phyloP scores from a whole-genome alignment of 2,329 filamentous ascomycete species.

The Paecilomyces variotii region DNA sequence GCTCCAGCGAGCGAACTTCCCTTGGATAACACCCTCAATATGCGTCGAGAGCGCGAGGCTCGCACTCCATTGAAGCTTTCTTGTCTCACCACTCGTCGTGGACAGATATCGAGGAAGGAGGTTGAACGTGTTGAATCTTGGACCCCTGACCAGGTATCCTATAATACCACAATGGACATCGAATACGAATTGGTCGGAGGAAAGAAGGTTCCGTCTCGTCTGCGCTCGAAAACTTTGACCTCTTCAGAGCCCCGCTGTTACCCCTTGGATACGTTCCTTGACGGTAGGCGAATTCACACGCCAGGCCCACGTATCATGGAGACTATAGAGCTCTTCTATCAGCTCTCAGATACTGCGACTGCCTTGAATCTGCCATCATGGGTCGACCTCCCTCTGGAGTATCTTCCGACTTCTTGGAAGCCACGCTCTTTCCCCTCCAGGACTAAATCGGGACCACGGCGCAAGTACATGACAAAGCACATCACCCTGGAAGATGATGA shows the following conservation, averaged over 20 bases:
- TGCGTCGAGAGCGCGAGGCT: conserved; percentile 18
- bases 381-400: conserved; percentile 10
- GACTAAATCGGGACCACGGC: not conserved
- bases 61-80: conserved; percentile 17
- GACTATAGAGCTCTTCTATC: conserved; percentile 10
- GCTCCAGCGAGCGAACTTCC: conserved; percentile 9
- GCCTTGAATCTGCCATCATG: conserved; percentile 8
- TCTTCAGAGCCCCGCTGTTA: conserved; percentile 3
- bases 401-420: conserved; percentile 46
- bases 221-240: conserved; percentile 12
- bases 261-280: conserved; percentile 13
- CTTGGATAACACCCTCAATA: conserved; percentile 18
- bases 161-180: conserved; percentile 20
- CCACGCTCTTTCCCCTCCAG: conserved; percentile 38
- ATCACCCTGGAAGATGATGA: not conserved
- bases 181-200: conserved; percentile 4
- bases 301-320: conserved; percentile 8
- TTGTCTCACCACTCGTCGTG: conserved; percentile 17
- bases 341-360: conserved; percentile 9
- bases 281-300: conserved; percentile 4
- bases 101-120: conserved; percentile 11
- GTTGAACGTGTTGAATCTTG: conserved; percentile 19
- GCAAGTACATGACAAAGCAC: not conserved
- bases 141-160: conserved; percentile 14
- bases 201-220: conserved; percentile 1